A percentile compares a stretch with the other conserved stretches of the same genome.
These are phyloP conservation scores for Gentiana macrophylla DNA, from an alignment of 257 asterid genomes.

Conservation along the genomic window DNA sequence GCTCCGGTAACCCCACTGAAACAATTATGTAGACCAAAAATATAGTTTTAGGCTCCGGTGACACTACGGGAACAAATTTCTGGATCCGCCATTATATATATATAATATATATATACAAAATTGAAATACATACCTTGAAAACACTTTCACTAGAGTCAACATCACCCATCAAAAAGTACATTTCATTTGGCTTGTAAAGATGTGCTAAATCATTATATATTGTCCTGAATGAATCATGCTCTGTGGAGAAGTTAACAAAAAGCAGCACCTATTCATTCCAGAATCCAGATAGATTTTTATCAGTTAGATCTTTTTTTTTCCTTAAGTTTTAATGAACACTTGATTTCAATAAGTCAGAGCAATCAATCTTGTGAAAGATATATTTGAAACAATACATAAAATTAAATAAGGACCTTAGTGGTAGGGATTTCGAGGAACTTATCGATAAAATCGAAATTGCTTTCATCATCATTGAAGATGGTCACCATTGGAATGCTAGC, in stretches of 20 bases:
- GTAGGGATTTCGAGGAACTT: conserved; percentile 38
- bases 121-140: conserved; percentile 33
- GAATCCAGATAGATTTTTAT: no score
- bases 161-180: conserved; percentile 71
- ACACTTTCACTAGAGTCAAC: conserved; percentile 42
- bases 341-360: no score
- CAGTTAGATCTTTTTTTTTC: no score
- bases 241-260: conserved; percentile 54
- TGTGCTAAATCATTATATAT: conserved; percentile 54
- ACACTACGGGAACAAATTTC: no score
- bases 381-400: no score
- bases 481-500: conserved; percentile 51
- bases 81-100: no score
- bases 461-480: conserved; percentile 41
- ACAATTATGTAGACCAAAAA: no score
- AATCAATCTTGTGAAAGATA: no score
- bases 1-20: no score
- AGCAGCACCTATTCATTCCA: conserved; percentile 47
- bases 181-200: conserved; percentile 48
- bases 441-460: conserved; percentile 35
- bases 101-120: no score
- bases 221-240: conserved; percentile 40
- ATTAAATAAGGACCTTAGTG: conserved; percentile 37
- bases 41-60: no score
- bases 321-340: no score